Percentiles rank a stretch among this genome's conserved stretches.
Evolutionary conservation across 164 flowering plant species (phyloP).

Genomic region (Magnolia kwangsiensis): DNA sequence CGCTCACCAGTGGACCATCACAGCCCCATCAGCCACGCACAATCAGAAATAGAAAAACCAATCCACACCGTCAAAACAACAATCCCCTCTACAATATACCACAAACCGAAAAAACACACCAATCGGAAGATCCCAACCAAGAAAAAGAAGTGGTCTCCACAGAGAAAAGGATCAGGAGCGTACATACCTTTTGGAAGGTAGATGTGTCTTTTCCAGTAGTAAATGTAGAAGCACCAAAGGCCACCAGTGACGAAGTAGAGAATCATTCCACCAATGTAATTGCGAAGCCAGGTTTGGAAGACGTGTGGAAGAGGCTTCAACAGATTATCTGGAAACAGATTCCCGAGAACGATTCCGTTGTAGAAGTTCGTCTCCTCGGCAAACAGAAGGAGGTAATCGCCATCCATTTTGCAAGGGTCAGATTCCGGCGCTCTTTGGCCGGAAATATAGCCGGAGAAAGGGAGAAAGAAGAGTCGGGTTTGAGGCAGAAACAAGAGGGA

Average conservation of each 20-base stretch:
- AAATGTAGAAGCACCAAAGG: conserved; percentile 79
- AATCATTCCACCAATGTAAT: conserved; percentile 59
- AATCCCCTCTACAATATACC: not conserved
- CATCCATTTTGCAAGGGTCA: conserved; percentile 8
- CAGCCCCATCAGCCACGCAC: not conserved
- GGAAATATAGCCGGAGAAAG: not conserved
- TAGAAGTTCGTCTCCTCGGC: conserved; percentile 51
- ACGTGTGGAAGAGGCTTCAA: conserved; percentile 62
- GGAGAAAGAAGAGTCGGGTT: not conserved
- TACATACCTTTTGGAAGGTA: conserved; percentile 71
- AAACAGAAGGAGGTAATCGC: conserved; percentile 39
- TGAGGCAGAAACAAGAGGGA: not conserved
- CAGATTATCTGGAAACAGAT: conserved; percentile 37
- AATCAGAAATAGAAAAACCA: not conserved
- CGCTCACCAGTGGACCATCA: not conserved
- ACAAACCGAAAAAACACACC: no score
- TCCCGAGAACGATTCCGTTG: conserved; percentile 59
- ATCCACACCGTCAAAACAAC: not conserved
- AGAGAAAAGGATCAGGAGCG: not conserved
- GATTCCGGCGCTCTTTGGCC: conserved; percentile 2
- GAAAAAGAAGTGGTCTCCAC: not conserved
- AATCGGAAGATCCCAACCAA: no score
- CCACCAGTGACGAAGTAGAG: conserved; percentile 64
- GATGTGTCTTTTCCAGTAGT: conserved; percentile 60
- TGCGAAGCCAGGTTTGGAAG: conserved; percentile 68